A percentile compares a stretch with the other conserved stretches of the same genome.
Conservation (phyloP, 768 basidiomycete genomes). For the Royoungia palumana region DNA sequence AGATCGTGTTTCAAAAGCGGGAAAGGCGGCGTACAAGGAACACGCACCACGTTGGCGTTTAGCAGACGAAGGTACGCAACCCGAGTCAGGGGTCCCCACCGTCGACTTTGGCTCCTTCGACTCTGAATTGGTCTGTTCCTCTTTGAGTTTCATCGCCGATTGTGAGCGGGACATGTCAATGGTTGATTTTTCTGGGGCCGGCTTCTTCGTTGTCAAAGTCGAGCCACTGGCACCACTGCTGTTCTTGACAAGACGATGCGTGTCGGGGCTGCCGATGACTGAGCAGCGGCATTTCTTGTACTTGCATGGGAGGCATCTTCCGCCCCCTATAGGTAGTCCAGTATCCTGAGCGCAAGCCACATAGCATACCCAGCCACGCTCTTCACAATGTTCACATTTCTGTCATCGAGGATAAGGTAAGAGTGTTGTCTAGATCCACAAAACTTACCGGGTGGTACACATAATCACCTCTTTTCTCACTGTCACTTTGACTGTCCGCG, state of each 20-base stretch:
- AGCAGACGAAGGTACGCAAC: neutral
- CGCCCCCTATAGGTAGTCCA: neutral
- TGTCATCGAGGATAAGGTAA: neutral
- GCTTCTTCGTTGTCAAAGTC: too few species aligned
- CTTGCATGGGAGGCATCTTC: neutral
- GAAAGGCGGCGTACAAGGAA: neutral
- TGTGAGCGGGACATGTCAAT: neutral
- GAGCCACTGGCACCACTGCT: too few species aligned
- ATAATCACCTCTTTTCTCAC: neutral
- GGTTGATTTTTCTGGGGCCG: neutral
- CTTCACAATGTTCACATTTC: neutral
- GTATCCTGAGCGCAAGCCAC: neutral
- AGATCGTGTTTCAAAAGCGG: neutral
- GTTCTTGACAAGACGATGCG: neutral
- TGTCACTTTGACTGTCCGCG: neutral
- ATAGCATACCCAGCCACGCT: neutral
- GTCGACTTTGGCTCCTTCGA: too few species aligned
- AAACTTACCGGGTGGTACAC: slow-evolving; percentile 6
- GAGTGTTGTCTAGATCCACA: too few species aligned
- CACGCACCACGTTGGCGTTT: neutral
- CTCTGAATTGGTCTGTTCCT: too few species aligned
- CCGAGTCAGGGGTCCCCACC: too few species aligned
- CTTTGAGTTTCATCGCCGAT: too few species aligned
- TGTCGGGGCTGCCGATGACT: neutral
- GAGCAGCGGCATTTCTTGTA: neutral